Conservation (phyloP, 2,329 filamentous ascomycete species). For the Phialocephala subalpina region DNA sequence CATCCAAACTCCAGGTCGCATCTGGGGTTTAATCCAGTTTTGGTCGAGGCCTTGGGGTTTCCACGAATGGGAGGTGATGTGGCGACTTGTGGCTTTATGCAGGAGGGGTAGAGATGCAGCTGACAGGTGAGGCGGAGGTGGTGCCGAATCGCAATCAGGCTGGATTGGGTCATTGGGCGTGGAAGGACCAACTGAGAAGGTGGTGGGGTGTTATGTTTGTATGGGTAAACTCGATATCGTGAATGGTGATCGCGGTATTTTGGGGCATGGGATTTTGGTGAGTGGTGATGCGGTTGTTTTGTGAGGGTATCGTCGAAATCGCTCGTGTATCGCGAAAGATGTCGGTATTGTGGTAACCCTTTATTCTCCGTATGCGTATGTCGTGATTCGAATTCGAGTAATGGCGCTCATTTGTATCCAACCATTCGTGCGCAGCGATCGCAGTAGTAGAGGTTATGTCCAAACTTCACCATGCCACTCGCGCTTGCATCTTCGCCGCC, state of each 20-base stretch:
- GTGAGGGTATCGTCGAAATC: background rate
- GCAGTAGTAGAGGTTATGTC: conserved; percentile 73
- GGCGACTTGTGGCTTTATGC: background rate
- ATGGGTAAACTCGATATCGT: background rate
- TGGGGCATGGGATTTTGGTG: conserved; percentile 6
- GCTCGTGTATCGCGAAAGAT: conserved; percentile 7
- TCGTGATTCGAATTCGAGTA: background rate
- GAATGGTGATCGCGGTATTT: background rate
- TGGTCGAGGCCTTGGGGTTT: background rate
- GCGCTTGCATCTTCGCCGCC: conserved; percentile 59
- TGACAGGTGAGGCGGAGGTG: background rate
- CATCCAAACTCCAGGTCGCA: background rate
- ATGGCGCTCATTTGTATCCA: conserved; percentile 62
- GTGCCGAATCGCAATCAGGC: conserved; percentile 2
- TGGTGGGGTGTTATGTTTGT: background rate
- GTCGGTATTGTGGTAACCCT: background rate
- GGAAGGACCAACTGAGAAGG: background rate
- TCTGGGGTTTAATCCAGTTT: background rate
- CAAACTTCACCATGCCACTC: conserved; percentile 70
- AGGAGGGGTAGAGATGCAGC: background rate
- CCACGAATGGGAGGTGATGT: conserved; percentile 1
- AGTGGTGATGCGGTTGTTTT: background rate
- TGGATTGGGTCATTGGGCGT: background rate
- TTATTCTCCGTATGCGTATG: background rate
- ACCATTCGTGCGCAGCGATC: conserved; percentile 69